Base-by-base conservation (phyloP, 2,329 filamentous ascomycete genomes). In the Gnomoniopsis sp. region DNA sequence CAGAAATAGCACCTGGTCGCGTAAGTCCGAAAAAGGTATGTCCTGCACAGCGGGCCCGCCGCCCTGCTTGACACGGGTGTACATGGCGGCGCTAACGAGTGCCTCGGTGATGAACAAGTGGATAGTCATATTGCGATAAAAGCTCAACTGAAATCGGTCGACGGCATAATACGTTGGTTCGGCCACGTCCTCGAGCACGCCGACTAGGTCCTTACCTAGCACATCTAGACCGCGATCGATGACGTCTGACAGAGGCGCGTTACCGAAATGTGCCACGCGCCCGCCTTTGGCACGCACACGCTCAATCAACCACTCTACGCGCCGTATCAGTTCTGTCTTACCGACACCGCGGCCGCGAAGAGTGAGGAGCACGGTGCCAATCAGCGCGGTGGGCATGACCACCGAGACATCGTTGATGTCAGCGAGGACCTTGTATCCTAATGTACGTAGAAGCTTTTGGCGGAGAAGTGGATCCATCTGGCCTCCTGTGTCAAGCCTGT, bases 41-140 rank as follows among this genome's bases (percentile, higher is more conserved):
- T 89, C 85, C 70, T 98, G 91, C 65, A 89, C 85, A 3, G 87
- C 80, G 0, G 90, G 89, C 0, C 90, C 91, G n/a, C 93, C 93
- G 17, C 95, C 95, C 62, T 87, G 86, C 73, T 99, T 99, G 56
- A 98, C 89, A 48, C 86, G 85, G 0, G 88, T 95, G 72, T 99
- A 99, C 80, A 99, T 88, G 30, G 90, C 90, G 4, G 88, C 91
- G 62, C 91, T 95, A 22, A 98, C 91, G 4, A 99, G 79, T 0
- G 93, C 90, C 71, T 98, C 93, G 2, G 91, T 89, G 58, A 99
- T 95, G 72, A 99, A 99, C 6, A 99, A 83, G 70, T 99, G 95
- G 62, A 99, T 99, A 0, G 93, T 97, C 95, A 98, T 98, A 74
- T 99, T 99, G 54, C 95, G 88, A 75, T 99, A 99, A 74, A 99